phyloP scores from a whole-genome alignment of 495 filamentous ascomycete genomes.

The Lepidopterella palustris region DNA sequence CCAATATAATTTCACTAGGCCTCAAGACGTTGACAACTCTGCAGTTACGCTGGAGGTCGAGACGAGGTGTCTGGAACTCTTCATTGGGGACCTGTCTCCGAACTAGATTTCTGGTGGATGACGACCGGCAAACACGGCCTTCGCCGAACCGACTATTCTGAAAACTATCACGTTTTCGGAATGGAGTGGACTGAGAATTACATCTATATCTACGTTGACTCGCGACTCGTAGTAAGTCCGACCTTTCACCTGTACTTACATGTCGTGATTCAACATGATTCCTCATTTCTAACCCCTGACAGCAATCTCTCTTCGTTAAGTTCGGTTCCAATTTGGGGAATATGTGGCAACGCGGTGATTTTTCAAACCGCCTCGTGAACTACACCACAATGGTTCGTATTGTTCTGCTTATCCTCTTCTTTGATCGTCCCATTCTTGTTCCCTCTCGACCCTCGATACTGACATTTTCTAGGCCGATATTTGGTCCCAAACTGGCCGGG shows the following conservation, averaged over 20 bases:
- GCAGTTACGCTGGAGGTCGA: neutral
- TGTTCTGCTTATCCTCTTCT: too few species aligned
- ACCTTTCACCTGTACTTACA: too few species aligned
- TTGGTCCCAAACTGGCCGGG: constrained; percentile 5
- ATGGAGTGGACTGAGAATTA: constrained; percentile 3
- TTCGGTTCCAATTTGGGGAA: neutral
- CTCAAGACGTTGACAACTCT: neutral
- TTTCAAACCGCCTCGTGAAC: constrained; percentile 7
- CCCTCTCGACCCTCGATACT: too few species aligned
- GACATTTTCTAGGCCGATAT: neutral
- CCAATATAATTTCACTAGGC: neutral
- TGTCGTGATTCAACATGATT: too few species aligned
- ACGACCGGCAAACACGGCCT: neutral
- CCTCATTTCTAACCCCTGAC: neutral
- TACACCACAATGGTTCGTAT: constrained; percentile 3
- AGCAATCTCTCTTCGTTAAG: neutral
- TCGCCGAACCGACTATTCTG: neutral
- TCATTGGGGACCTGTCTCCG: constrained; percentile 17
- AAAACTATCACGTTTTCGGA: neutral
- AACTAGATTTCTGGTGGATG: neutral
- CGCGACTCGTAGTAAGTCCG: constrained; percentile 2
- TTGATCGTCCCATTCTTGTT: too few species aligned
- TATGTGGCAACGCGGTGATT: constrained; percentile 19
- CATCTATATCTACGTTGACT: neutral
- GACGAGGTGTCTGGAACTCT: constrained; percentile 7